Evolutionary conservation across 1,139 yeast species (phyloP).

Genomic region (Pneumocystis oryctolagi): DNA sequence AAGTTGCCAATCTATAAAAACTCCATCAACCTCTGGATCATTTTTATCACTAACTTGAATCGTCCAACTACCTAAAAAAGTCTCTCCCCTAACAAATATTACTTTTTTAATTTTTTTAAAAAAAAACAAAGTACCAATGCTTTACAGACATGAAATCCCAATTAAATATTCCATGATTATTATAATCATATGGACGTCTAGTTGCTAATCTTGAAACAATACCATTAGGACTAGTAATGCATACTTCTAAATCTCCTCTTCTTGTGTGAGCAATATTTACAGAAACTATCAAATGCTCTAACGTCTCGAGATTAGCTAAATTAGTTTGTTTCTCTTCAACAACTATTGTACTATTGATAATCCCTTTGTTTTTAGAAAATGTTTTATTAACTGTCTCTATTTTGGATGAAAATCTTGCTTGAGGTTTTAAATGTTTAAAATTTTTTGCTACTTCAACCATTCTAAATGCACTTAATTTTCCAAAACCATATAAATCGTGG

Average conservation of each 20-base stretch:
- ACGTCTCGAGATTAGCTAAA: conserved; percentile 44
- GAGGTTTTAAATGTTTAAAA: conserved; percentile 86
- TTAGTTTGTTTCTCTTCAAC: conserved; percentile 39
- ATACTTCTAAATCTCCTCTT: conserved; percentile 59
- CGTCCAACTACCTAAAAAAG: conserved; percentile 70
- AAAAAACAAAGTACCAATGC: conserved; percentile 45
- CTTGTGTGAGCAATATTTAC: conserved; percentile 50
- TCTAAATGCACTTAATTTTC: conserved; percentile 69
- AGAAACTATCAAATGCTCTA: conserved; percentile 78
- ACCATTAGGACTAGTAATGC: conserved; percentile 62
- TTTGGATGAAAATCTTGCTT: conserved; percentile 60
- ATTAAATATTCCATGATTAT: conserved; percentile 43
- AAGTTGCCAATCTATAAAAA: background rate
- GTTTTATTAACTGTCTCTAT: conserved; percentile 24
- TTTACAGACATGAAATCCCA: conserved; percentile 99
- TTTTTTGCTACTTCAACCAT: conserved; percentile 58
- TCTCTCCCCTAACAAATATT: conserved; percentile 38
- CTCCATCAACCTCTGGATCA: conserved; percentile 13
- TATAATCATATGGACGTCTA: conserved; percentile 45
- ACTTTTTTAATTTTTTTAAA: background rate
- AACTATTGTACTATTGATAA: conserved; percentile 31
- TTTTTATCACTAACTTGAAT: conserved; percentile 42
- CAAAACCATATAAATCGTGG: conserved; percentile 84
- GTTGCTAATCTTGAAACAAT: conserved; percentile 60
- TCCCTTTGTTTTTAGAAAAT: conserved; percentile 18